Evolutionary conservation across 495 filamentous ascomycete species (phyloP).

Genomic region (Tuber indicum): DNA sequence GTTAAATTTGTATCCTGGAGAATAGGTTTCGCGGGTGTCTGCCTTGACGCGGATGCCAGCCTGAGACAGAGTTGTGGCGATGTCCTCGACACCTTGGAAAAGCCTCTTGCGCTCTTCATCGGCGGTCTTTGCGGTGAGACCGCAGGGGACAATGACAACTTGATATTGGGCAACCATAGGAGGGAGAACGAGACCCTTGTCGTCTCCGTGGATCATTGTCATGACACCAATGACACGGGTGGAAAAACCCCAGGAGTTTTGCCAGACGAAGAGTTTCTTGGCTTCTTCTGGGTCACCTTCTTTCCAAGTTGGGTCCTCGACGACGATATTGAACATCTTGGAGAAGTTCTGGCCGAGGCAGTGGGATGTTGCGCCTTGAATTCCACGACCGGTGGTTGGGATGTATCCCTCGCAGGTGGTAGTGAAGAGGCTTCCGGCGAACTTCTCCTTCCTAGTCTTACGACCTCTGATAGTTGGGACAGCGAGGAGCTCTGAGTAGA

Average conservation of each 20-base stretch:
- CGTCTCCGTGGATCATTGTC: constrained; percentile 94
- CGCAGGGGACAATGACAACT: constrained; percentile 84
- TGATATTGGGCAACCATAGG: constrained; percentile 74
- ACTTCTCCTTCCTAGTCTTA: constrained; percentile 94
- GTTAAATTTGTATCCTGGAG: constrained; percentile 94
- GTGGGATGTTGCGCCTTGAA: constrained; percentile 91
- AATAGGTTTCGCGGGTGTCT: constrained; percentile 78
- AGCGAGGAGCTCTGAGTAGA: constrained; percentile 88
- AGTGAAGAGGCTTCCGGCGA: constrained; percentile 90
- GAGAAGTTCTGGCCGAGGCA: constrained; percentile 94
- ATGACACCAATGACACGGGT: constrained; percentile 94
- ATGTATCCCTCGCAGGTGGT: constrained; percentile 95
- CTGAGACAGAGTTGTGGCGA: constrained; percentile 58
- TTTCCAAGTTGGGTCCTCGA: constrained; percentile 79
- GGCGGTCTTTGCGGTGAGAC: constrained; percentile 75
- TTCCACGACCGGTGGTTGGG: constrained; percentile 85
- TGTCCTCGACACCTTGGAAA: constrained; percentile 60
- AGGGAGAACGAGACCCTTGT: constrained; percentile 87
- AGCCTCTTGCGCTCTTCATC: constrained; percentile 68
- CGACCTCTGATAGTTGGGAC: constrained; percentile 84
- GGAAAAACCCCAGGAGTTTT: constrained; percentile 97
- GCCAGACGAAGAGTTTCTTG: constrained; percentile 74
- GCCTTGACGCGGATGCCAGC: constrained; percentile 63
- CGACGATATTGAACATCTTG: constrained; percentile 95
- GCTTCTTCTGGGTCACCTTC: constrained; percentile 58